phyloP scores from a whole-genome alignment of 495 filamentous ascomycete genomes.

The Hypoxylon intermedium region DNA sequence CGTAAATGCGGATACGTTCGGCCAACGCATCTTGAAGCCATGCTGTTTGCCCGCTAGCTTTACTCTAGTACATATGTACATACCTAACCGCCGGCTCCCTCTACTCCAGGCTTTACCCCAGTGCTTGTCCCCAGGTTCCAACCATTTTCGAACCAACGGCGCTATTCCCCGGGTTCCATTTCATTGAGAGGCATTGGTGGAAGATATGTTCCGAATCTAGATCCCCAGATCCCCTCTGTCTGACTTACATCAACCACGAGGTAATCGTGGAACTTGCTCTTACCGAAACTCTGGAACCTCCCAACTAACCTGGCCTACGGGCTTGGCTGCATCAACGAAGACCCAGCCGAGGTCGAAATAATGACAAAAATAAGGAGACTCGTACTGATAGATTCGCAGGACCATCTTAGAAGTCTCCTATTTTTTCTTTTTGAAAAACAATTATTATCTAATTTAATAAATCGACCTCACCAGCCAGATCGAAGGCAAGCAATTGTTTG shows the following conservation, averaged over 20 bases:
- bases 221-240: conserved; percentile 5
- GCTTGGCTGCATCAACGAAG: conserved; percentile 5
- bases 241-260: conserved; percentile 31
- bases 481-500: conserved; percentile 1
- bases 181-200: background rate
- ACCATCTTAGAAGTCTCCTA: too few relatives aligned
- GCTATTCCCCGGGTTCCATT: conserved; percentile 8
- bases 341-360: background rate
- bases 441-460: too few relatives aligned
- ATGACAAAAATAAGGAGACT: background rate
- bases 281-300: conserved; percentile 32
- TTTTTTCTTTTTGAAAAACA: too few relatives aligned
- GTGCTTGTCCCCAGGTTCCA: conserved; percentile 3
- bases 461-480: background rate
- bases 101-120: conserved; percentile 1
- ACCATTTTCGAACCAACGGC: background rate
- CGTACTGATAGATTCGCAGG: too few relatives aligned
- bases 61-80: too few relatives aligned
- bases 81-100: conserved; percentile 16
- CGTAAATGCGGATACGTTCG: conserved; percentile 25
- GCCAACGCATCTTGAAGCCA: conserved; percentile 7
- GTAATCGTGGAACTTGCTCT: conserved; percentile 23
- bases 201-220: background rate
- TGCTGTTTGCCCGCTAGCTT: too few relatives aligned
- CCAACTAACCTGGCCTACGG: background rate